phyloP scores from a whole-genome alignment of 2,329 filamentous ascomycete species.

The Biscogniauxia mediterranea region DNA sequence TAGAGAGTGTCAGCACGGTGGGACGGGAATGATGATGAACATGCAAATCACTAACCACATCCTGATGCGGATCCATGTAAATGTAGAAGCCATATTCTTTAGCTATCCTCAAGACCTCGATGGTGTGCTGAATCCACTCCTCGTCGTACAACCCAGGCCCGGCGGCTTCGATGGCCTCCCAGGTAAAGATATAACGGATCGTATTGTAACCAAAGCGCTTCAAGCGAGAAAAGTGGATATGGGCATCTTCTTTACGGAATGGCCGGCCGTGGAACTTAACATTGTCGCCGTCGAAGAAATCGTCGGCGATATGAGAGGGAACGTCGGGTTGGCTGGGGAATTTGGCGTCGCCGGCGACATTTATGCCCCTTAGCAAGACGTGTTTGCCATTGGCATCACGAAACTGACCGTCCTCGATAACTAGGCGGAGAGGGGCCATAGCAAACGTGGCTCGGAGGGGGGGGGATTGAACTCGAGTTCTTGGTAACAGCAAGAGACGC shows the following conservation, averaged over 20 bases:
- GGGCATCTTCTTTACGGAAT: conserved; percentile 79
- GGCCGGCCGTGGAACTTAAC: conserved; percentile 87
- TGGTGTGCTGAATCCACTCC: conserved; percentile 87
- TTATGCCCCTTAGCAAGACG: conserved; percentile 88
- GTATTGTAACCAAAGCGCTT: conserved; percentile 93
- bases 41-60: conserved; percentile 65
- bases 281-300: conserved; percentile 90
- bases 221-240: conserved; percentile 80
- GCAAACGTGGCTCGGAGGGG: background rate
- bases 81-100: conserved; percentile 92
- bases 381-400: conserved; percentile 79
- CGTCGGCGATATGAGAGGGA: conserved; percentile 72
- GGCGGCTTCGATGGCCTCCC: conserved; percentile 95
- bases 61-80: conserved; percentile 98
- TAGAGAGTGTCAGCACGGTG: conserved; percentile 26
- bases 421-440: conserved; percentile 76
- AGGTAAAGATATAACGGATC: conserved; percentile 94
- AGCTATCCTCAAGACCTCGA: conserved; percentile 77
- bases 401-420: conserved; percentile 83
- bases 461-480: background rate
- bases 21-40: background rate
- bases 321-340: conserved; percentile 77
- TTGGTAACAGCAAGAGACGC: background rate
- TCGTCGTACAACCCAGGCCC: conserved; percentile 93
- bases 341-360: conserved; percentile 88